Base-by-base conservation (phyloP, 768 basidiomycete genomes). In the Podaxis rugospora region DNA sequence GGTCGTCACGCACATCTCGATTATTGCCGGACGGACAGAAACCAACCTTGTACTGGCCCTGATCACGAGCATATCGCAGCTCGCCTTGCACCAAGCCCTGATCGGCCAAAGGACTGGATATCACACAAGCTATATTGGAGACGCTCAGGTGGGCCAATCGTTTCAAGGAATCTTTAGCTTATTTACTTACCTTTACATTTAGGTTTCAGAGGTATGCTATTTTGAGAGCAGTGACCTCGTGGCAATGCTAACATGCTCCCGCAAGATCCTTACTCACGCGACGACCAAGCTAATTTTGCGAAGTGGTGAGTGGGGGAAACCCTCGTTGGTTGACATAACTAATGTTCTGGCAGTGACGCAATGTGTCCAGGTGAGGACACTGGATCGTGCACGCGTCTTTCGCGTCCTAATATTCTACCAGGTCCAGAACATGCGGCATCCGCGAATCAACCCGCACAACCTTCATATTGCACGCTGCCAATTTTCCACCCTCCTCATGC, bases 211-310 rank as follows among this genome's bases (percentile, higher is more conserved):
- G 81, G 80, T 80, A 49, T 7, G 28, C 55, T 7, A 6, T 18
- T 42, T 52, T 16, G 51, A 21, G 6, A 10, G n/a, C 14, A 5
- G 6, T 21, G 25, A 6, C 28, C 11, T n/a, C 25, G 9, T 18
- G 1, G 36, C 23, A 36, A 13, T 14, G 13, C 56, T 57, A n/a
- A 58, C 10, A 37, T n/a, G 27, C 42, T 82, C 87, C 69, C 86
- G 86, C 40, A 57, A 82, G 85, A 87, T 66, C 85, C 85, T 0
- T 87, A 87, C 61, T 78, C 83, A 21, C 75, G 75, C n/a, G 83
- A 85, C 42, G 83, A 86, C 53, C 81, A 81, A 64, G 55, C 73
- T 0, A 77, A 78, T 51, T 87, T 86, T 66, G 70, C 72, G 0
- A 80, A 82, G 67, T 87, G 86, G 83, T 82, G 65, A 50, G 77